Conservation (phyloP, 2,329 filamentous ascomycete genomes). For the Monosporascus ibericus region DNA sequence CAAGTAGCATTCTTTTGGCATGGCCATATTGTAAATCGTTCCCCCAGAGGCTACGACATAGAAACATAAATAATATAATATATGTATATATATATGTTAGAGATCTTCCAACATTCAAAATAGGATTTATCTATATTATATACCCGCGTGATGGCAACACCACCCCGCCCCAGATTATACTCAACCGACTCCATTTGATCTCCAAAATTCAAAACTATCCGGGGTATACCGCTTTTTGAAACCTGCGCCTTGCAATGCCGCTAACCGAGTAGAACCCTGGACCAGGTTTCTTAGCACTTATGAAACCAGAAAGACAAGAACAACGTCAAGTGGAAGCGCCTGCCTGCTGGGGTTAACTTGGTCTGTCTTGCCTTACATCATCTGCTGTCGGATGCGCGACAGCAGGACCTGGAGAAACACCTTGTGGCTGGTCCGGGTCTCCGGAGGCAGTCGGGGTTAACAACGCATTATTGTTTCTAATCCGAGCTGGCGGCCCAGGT, state of each 20-base stretch:
- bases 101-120: no score
- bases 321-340: constrained; percentile 1
- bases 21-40: no score
- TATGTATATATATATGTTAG: no score
- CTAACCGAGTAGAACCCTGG: constrained; percentile 8
- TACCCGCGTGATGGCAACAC: neutral
- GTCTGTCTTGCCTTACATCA: constrained; percentile 13
- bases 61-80: no score
- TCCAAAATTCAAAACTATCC: neutral
- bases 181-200: neutral
- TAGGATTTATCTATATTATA: no score
- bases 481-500: constrained; percentile 5
- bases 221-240: constrained; percentile 6
- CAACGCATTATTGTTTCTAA: constrained; percentile 7
- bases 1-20: no score
- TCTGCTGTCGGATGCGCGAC: constrained; percentile 18
- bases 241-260: constrained; percentile 13
- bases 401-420: constrained; percentile 1
- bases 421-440: constrained; percentile 12
- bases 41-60: no score
- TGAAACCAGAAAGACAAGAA: constrained; percentile 4
- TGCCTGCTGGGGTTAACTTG: constrained; percentile 4
- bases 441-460: constrained; percentile 3
- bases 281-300: neutral
- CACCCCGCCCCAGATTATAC: neutral